Base-by-base conservation (phyloP, 2,329 filamentous ascomycete species). In the Bipolaris zeicola region DNA sequence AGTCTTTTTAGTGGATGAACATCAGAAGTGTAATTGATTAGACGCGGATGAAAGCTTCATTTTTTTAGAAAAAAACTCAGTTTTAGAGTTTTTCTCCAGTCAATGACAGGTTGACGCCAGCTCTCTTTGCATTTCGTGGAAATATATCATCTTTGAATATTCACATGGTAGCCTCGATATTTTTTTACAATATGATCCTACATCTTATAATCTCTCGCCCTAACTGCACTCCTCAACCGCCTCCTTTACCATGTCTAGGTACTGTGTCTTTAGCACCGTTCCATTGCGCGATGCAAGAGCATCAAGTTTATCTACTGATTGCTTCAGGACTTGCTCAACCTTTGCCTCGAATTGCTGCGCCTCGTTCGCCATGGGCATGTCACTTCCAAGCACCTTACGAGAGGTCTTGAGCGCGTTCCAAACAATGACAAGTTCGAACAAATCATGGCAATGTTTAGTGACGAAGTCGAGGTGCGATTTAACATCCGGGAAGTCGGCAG, bases 321-420 rank as follows among this genome's bases (percentile, higher is more conserved):
- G 33, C 11, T 33, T 39, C 11, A 69, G 7, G 2, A 58, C 60
- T 4, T 50, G 43, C 42, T 61, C 50, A 10, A 55, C 45, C 24
- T 33, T 55, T 16, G 43, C 18, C 50, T 71, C 62, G 28, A 55
- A 56, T 24, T 60, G 50, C 28, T 61, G 58, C 13, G 68, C 70
- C 5, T 67, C 65, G 2, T 62, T 52, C 0, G 65, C 62, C 48
- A 66, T 61, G 7, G 73, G 74, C 60, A 77, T 74, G 7, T 75
- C 56, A 4, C 55, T 54, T 8, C 76, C 76, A 0, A 81, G 72
- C 4, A 81, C 74, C 33, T 73, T 72, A 48, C 71, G 69, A 1
- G 79, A 75, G 4, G 80, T 71, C 44, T 64, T 69, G n/a, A 81
- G 70, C n/a, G 75, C 79, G 55, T 80, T 78, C 73, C 74, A 79